Conservation (phyloP, 805 yeast species). For the Lipomyces sp. region DNA sequence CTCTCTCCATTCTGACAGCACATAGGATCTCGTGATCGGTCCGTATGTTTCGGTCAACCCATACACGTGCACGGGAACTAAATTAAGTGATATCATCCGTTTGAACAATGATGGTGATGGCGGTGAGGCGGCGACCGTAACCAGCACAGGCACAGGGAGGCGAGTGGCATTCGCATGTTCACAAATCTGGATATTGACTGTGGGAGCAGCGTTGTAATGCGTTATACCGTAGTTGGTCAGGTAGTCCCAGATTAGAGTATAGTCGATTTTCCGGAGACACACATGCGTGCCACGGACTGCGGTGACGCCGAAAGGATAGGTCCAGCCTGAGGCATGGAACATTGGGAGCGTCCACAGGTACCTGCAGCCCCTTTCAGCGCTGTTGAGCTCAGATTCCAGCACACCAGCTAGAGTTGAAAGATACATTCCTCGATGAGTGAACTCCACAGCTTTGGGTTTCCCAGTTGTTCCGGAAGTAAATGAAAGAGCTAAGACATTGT, state of each 20-base stretch:
- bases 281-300: constrained; percentile 48
- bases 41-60: constrained; percentile 49
- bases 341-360: constrained; percentile 49
- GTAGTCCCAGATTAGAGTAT: constrained; percentile 44
- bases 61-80: constrained; percentile 46
- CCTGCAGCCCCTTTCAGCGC: constrained; percentile 42
- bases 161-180: constrained; percentile 42
- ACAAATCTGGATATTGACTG: constrained; percentile 46
- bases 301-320: constrained; percentile 48
- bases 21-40: constrained; percentile 45
- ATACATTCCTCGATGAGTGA: constrained; percentile 46
- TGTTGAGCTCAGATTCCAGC: constrained; percentile 44
- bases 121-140: constrained; percentile 49
- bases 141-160: constrained; percentile 42
- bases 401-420: constrained; percentile 43
- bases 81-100: constrained; percentile 44
- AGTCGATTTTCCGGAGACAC: constrained; percentile 46
- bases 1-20: constrained; percentile 43
- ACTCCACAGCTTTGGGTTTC: constrained; percentile 48
- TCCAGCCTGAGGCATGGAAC: constrained; percentile 50
- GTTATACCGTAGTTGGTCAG: constrained; percentile 42
- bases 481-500: constrained; percentile 33
- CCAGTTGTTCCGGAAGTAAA: constrained; percentile 49
- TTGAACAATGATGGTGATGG: constrained; percentile 46
- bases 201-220: constrained; percentile 48